phyloP scores from a whole-genome alignment of 257 asterid species.

The Salvia splendens region DNA sequence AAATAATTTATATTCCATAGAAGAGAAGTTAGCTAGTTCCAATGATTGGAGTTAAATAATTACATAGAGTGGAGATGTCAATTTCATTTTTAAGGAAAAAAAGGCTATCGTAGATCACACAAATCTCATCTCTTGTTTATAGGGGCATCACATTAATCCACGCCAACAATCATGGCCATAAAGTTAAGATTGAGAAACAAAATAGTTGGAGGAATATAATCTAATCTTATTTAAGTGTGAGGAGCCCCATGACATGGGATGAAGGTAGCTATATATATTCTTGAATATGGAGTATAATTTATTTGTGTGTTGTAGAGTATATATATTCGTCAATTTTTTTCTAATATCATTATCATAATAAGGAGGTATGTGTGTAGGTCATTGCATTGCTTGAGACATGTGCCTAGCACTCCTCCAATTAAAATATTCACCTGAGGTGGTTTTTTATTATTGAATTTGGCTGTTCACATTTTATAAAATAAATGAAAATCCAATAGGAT shows the following conservation, averaged over 20 bases:
- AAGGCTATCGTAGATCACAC: not conserved
- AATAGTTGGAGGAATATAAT: not conserved
- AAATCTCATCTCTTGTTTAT: constrained; percentile 6
- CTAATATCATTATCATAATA: too few species aligned
- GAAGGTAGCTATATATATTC: too few species aligned
- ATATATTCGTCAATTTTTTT: not conserved
- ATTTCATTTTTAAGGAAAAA: constrained; percentile 15
- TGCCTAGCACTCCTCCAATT: too few species aligned
- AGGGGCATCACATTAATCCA: constrained; percentile 25
- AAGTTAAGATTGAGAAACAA: not conserved
- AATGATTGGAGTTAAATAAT: constrained; percentile 34
- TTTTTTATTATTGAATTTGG: too few species aligned
- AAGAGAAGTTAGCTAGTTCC: constrained; percentile 17
- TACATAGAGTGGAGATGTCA: constrained; percentile 5
- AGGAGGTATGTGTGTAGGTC: not conserved
- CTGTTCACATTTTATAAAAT: too few species aligned
- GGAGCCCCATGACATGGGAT: too few species aligned
- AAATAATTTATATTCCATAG: not conserved
- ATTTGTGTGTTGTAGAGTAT: not conserved
- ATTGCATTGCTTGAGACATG: too few species aligned
- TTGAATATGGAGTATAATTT: not conserved
- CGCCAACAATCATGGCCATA: constrained; percentile 35
- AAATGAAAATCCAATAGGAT: not conserved
- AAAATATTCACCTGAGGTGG: too few species aligned
- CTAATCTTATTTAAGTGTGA: too few species aligned